Conservation (phyloP, 2,329 filamentous ascomycete genomes). For the Thielaviopsis ethacetica region DNA sequence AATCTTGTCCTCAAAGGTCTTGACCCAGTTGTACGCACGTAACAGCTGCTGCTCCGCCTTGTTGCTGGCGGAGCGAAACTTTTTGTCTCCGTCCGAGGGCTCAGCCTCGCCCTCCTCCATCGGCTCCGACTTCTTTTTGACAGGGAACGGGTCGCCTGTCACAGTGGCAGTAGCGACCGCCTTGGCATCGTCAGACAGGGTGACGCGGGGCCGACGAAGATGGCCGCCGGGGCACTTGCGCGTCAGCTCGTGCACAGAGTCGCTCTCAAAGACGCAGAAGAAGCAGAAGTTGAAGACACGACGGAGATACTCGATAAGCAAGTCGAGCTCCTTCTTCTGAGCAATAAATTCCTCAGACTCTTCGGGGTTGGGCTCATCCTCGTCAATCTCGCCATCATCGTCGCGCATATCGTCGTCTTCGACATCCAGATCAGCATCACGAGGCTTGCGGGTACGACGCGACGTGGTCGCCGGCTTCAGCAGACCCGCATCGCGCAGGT, state of each 20-base stretch:
- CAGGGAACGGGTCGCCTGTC: slow-evolving; percentile 64
- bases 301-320: slow-evolving; percentile 90
- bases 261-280: slow-evolving; percentile 97
- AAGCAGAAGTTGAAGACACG: slow-evolving; percentile 98
- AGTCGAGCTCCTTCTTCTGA: slow-evolving; percentile 93
- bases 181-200: slow-evolving; percentile 67
- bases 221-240: slow-evolving; percentile 97
- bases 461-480: slow-evolving; percentile 48
- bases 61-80: slow-evolving; percentile 48
- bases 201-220: slow-evolving; percentile 75
- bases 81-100: slow-evolving; percentile 43
- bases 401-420: slow-evolving; percentile 50
- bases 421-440: slow-evolving; percentile 15
- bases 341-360: slow-evolving; percentile 74
- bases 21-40: slow-evolving; percentile 96
- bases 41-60: slow-evolving; percentile 87
- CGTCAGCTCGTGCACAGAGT: slow-evolving; percentile 88
- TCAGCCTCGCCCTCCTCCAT: slow-evolving; percentile 44
- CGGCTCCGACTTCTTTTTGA: slow-evolving; percentile 53
- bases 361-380: slow-evolving; percentile 65
- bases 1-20: slow-evolving; percentile 94
- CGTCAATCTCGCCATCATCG: slow-evolving; percentile 61
- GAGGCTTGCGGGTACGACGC: slow-evolving; percentile 46
- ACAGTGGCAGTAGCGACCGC: slow-evolving; percentile 75
- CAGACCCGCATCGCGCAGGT: slow-evolving; percentile 57